These are phyloP conservation scores for Pythium biforme DNA, from an alignment of 352 stramenopile genomes.

Conservation along the genomic window DNA sequence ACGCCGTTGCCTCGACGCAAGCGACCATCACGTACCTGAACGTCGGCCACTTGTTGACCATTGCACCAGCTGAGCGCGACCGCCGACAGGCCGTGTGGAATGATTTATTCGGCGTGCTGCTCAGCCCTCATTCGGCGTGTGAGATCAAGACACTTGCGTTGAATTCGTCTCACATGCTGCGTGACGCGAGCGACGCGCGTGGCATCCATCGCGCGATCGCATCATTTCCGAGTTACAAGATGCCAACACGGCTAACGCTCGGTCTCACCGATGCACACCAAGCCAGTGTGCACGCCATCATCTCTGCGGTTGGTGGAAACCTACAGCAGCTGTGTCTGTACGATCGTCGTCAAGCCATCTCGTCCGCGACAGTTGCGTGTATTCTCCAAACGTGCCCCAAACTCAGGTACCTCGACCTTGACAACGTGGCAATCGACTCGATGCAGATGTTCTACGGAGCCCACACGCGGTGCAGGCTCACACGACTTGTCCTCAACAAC, in stretches of 20 bases:
- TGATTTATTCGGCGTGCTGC: slow-evolving; percentile 10
- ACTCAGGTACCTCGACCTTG: slow-evolving; percentile 9
- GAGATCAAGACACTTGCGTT: slow-evolving; percentile 6
- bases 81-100: background rate
- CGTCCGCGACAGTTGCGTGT: background rate
- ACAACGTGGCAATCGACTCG: slow-evolving; percentile 9
- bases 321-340: slow-evolving; percentile 4
- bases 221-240: slow-evolving; percentile 2
- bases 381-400: slow-evolving; percentile 12
- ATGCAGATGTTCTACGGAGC: slow-evolving; percentile 10
- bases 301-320: slow-evolving; percentile 5
- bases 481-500: slow-evolving; percentile 9
- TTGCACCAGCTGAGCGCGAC: background rate
- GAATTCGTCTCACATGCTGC: background rate
- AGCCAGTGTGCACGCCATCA: slow-evolving; percentile 6
- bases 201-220: background rate
- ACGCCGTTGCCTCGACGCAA: background rate
- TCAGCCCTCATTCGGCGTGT: slow-evolving; percentile 1
- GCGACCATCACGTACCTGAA: slow-evolving; percentile 3
- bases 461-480: background rate
- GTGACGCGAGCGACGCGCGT: background rate
- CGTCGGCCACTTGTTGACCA: slow-evolving; percentile 8
- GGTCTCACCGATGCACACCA: slow-evolving; percentile 6
- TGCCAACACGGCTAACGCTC: slow-evolving; percentile 7
- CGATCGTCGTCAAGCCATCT: slow-evolving; percentile 6